phyloP scores from a whole-genome alignment of 768 basidiomycete species.

The Dioszegia hungarica region DNA sequence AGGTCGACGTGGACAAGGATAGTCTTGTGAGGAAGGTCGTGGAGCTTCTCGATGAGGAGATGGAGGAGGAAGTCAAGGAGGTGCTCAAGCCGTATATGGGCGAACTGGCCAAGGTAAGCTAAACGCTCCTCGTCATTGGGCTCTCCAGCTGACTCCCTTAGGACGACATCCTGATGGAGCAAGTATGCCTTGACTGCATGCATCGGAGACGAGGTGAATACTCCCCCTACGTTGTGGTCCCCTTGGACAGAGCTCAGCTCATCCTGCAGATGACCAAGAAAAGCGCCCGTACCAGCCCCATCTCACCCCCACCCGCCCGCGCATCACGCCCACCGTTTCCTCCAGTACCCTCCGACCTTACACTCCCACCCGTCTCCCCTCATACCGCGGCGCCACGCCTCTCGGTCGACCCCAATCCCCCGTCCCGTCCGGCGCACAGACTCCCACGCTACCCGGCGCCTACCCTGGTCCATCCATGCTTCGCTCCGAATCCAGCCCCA shows the following conservation, averaged over 20 bases:
- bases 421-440: conserved; percentile 31
- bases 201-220: conserved; percentile 90
- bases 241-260: conserved; percentile 60
- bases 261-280: conserved; percentile 56
- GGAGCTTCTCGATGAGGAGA: conserved; percentile 67
- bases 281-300: conserved; percentile 56
- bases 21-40: conserved; percentile 68
- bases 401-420: conserved; percentile 45
- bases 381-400: conserved; percentile 41
- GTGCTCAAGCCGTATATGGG: conserved; percentile 67
- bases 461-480: conserved; percentile 8
- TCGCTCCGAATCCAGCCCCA: conserved; percentile 5
- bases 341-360: conserved; percentile 61
- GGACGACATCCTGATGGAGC: conserved; percentile 57
- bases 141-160: conserved; percentile 11
- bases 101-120: conserved; percentile 47
- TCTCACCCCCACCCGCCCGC: conserved; percentile 64
- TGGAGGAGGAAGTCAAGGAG: conserved; percentile 77
- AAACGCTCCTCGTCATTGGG: background rate
- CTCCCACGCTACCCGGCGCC: conserved; percentile 55
- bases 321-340: conserved; percentile 70
- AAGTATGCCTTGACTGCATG: conserved; percentile 88
- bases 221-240: conserved; percentile 61
- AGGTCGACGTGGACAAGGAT: conserved; percentile 53
- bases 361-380: conserved; percentile 47